Evolutionary conservation across 495 filamentous ascomycete genomes (phyloP), one percentile per base, ranked within the genome.

Genomic region (Collariella sp.): DNA sequence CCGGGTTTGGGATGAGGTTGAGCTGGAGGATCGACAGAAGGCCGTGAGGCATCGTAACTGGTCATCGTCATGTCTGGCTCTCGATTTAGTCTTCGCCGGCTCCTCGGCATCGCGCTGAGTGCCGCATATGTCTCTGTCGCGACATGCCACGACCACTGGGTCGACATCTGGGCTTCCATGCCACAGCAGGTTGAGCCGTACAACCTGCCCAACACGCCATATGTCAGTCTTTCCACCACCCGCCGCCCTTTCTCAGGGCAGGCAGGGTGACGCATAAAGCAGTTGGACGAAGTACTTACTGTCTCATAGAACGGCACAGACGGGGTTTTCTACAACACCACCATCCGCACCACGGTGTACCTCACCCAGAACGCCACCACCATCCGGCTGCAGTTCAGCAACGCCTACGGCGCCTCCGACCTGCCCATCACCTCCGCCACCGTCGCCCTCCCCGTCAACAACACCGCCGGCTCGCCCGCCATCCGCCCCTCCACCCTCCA

Each of bases 271-370:
- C 34, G 39, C 39, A 40, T 46, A 24, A 56, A 22, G 44, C 9
- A 2, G 15, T 11, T 7, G 12, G 13, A 41, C 12, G 4, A 22
- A 9, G 7, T 34, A 35, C 46, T 56, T 11, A 56, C 53, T 0
- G 16, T 22, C 10, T 22, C 3, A 9, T 41, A 70, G 68, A 69
- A 62, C 53, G 51, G 55, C 29, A 54, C 54, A 13, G 41, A 56
- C 39, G 45, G 54, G 7, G 63, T 66, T 18, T 68, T 70, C 55
- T 34, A 59, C 20, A 78, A 83, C 54, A 68, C 79, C 2, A 84
- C 83, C 1, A 66, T 85, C 56, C 79, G 83, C 11, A 80, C 84
- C 64, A 86, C 82, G 0, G 46, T 84, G n/a, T 76, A 77, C 44
- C 20, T 81, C 11, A 75, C 78, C 1, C 64, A 81, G 10, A 68